These are phyloP conservation scores for Nymphaea thermarum DNA, from an alignment of 164 flowering plant species.

Conservation along the genomic window DNA sequence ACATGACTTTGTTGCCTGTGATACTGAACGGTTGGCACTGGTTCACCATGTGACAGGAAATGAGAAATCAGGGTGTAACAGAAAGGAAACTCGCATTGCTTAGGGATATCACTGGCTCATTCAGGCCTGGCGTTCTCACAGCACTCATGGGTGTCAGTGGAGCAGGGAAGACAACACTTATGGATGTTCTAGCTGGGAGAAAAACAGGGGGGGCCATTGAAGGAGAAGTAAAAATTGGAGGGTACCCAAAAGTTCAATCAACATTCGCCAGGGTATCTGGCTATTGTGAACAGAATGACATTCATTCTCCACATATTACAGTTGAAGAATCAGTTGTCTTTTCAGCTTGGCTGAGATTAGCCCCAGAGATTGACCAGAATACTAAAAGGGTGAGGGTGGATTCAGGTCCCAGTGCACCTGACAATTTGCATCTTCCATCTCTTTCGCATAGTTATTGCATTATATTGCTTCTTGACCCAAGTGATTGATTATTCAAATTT, in stretches of 20 bases:
- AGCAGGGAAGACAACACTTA: conserved; percentile 77
- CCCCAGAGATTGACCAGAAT: conserved; percentile 34
- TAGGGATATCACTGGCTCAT: conserved; percentile 47
- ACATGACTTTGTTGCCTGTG: too few relatives aligned
- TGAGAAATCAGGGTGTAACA: conserved; percentile 49
- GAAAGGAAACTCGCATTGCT: conserved; percentile 58
- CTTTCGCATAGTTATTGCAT: too few relatives aligned
- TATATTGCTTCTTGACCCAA: too few relatives aligned
- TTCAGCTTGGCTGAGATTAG: conserved; percentile 72
- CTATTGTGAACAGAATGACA: conserved; percentile 73
- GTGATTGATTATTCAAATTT: too few relatives aligned
- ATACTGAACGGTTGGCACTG: not conserved
- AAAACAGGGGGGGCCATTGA: conserved; percentile 64
- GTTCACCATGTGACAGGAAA: conserved; percentile 32
- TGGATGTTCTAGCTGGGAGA: conserved; percentile 81
- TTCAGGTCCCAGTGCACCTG: not conserved
- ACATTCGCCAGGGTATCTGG: conserved; percentile 84
- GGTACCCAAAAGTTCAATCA: conserved; percentile 61
- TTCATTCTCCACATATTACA: conserved; percentile 73
- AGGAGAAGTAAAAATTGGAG: conserved; percentile 62
- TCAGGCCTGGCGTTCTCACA: conserved; percentile 71
- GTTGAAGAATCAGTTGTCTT: conserved; percentile 61
- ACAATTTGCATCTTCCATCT: too few relatives aligned
- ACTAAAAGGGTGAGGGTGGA: conserved; percentile 36
- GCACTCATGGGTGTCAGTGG: conserved; percentile 90